These are phyloP conservation scores for Smallanthus sonchifolius DNA, from an alignment of 129 eudicot genomes.

Conservation along the genomic window DNA sequence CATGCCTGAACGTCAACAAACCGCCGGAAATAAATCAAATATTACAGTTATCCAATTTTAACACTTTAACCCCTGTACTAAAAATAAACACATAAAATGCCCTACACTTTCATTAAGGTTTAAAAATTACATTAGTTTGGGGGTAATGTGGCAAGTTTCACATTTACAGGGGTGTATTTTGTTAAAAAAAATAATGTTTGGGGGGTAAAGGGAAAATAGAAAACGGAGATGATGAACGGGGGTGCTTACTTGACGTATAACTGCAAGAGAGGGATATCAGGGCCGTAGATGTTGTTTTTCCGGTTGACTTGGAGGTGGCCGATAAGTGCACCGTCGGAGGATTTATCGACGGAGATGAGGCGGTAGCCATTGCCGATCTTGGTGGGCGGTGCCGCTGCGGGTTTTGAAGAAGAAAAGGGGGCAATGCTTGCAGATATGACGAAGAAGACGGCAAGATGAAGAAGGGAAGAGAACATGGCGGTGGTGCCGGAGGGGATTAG, in stretches of 20 bases:
- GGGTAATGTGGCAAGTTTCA: neutral
- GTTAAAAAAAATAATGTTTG: neutral
- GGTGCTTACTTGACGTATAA: conserved; percentile 78
- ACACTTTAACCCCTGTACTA: neutral
- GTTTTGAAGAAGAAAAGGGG: conserved; percentile 21
- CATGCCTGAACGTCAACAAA: conserved; percentile 55
- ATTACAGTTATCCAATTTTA: neutral
- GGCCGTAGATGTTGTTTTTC: conserved; percentile 66
- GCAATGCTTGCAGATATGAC: conserved; percentile 2
- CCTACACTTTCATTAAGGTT: neutral
- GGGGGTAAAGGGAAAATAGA: neutral
- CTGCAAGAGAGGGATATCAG: conserved; percentile 75
- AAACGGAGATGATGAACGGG: neutral
- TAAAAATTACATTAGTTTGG: neutral
- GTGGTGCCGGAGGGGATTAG: neutral
- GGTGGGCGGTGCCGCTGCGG: conserved; percentile 11
- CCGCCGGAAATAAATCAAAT: neutral
- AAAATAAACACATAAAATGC: neutral
- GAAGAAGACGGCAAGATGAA: conserved; percentile 12
- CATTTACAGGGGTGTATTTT: neutral
- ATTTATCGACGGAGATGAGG: conserved; percentile 57
- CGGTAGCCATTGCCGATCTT: conserved; percentile 85
- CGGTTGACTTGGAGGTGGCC: conserved; percentile 72
- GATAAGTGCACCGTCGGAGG: conserved; percentile 69
- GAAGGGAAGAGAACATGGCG: conserved; percentile 24